These are phyloP conservation scores for Pseudocercospora vitis DNA, from an alignment of 2,329 filamentous ascomycete genomes.

Conservation along the genomic window DNA sequence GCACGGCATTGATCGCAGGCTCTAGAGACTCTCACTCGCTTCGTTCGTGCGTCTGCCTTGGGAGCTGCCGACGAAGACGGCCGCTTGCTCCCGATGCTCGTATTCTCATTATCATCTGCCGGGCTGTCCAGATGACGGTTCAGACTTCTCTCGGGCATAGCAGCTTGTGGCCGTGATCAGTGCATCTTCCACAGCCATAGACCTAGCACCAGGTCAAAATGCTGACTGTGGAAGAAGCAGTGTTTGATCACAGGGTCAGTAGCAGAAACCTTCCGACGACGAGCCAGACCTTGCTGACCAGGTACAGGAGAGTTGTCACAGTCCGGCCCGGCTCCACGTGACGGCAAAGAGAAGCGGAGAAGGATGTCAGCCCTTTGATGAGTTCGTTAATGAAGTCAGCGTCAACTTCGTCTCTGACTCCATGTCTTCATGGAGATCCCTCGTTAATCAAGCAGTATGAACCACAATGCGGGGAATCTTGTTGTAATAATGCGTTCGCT, in stretches of 20 bases:
- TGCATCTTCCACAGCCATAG: slow-evolving; percentile 9
- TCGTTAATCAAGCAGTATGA: too few species aligned
- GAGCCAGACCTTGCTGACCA: too few species aligned
- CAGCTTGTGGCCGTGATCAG: slow-evolving; percentile 12
- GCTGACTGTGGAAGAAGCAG: too few species aligned
- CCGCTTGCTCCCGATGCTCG: slow-evolving; percentile 20
- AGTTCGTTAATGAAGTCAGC: too few species aligned
- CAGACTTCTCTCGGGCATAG: slow-evolving; percentile 18
- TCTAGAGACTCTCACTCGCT: slow-evolving; percentile 52
- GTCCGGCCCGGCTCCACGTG: background rate
- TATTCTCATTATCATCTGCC: slow-evolving; percentile 6
- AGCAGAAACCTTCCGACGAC: too few species aligned
- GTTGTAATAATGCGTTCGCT: background rate
- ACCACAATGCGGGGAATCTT: too few species aligned
- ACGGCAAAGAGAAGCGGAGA: slow-evolving; percentile 2
- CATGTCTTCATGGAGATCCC: too few species aligned
- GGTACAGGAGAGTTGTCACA: too few species aligned
- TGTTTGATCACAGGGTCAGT: too few species aligned
- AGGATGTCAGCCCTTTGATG: too few species aligned
- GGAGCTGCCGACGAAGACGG: slow-evolving; percentile 17
- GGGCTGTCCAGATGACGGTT: slow-evolving; percentile 14
- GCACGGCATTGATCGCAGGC: slow-evolving; percentile 40
- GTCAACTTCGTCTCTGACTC: too few species aligned
- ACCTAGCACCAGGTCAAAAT: background rate
- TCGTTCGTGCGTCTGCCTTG: slow-evolving; percentile 41